These are phyloP conservation scores for Polytrichum formosum DNA, from an alignment of 225 moss, liverwort and hornwort genomes.

Conservation along the genomic window DNA sequence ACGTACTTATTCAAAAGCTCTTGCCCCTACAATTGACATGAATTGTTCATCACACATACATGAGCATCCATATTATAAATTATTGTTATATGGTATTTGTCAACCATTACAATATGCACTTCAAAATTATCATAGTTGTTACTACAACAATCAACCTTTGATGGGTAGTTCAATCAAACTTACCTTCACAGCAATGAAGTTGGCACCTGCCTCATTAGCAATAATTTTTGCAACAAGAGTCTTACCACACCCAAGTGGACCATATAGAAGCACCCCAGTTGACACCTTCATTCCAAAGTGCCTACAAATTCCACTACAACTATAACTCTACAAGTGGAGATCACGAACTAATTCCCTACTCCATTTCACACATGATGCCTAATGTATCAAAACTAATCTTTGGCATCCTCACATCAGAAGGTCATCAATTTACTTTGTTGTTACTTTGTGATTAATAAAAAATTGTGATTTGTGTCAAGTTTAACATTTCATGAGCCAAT, in stretches of 20 bases:
- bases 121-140: background rate
- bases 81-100: background rate
- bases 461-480: background rate
- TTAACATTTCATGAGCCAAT: background rate
- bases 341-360: background rate
- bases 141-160: background rate
- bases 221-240: constrained; percentile 62
- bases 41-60: background rate
- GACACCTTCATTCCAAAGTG: constrained; percentile 47
- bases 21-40: constrained; percentile 32
- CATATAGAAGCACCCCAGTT: constrained; percentile 54
- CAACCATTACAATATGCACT: background rate
- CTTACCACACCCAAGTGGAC: constrained; percentile 64
- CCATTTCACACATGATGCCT: background rate
- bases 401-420: background rate
- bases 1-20: constrained; percentile 61
- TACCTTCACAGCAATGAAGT: constrained; percentile 62
- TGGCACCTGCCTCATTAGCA: constrained; percentile 63
- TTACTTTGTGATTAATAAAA: background rate
- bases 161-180: background rate
- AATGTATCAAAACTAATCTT: background rate
- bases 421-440: background rate
- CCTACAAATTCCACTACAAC: constrained; percentile 14
- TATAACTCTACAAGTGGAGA: background rate
- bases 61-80: background rate